A percentile compares a stretch with the other conserved stretches of the same genome.
These are phyloP conservation scores for Lippia alba DNA, from an alignment of 305 asterid genomes.

Conservation along the genomic window DNA sequence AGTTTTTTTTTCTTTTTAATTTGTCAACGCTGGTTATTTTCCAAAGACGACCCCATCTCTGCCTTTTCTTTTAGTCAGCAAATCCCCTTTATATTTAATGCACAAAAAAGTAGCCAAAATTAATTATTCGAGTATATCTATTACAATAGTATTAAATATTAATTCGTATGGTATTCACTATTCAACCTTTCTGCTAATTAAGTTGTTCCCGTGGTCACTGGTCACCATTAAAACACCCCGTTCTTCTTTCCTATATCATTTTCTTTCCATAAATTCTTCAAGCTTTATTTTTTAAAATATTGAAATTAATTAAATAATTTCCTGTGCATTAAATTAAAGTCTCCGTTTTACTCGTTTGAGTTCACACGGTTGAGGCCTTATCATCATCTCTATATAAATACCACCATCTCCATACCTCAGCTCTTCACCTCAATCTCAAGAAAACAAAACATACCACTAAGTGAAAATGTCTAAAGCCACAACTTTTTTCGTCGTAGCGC, in stretches of 20 bases:
- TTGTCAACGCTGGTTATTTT: conserved; percentile 36
- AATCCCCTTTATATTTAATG: conserved; percentile 6
- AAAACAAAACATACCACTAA: conserved; percentile 14
- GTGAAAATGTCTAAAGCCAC: conserved; percentile 52
- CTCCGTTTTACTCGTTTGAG: conserved; percentile 34
- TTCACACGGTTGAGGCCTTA: conserved; percentile 45
- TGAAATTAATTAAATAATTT: conserved; percentile 5
- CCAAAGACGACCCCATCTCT: conserved; percentile 24
- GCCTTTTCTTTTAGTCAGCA: conserved; percentile 18
- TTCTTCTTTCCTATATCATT: conserved; percentile 1
- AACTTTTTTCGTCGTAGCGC: conserved; percentile 46
- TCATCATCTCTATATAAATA: conserved; percentile 48
- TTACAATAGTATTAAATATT: neutral
- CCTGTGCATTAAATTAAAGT: conserved; percentile 38
- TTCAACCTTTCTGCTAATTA: conserved; percentile 5
- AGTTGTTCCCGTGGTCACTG: conserved; percentile 29
- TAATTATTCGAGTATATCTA: conserved; percentile 9
- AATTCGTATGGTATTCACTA: conserved; percentile 16
- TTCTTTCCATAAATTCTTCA: conserved; percentile 20
- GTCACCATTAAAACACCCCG: conserved; percentile 18
- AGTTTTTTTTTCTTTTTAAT: neutral
- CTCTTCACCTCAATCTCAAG: conserved; percentile 14
- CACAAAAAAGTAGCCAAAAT: neutral
- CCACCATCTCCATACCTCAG: conserved; percentile 14
- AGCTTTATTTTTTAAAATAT: conserved; percentile 12